A percentile compares a stretch with the other conserved stretches of the same genome.
Conservation (phyloP, 2,329 filamentous ascomycete genomes). For the Eutypa lata region DNA sequence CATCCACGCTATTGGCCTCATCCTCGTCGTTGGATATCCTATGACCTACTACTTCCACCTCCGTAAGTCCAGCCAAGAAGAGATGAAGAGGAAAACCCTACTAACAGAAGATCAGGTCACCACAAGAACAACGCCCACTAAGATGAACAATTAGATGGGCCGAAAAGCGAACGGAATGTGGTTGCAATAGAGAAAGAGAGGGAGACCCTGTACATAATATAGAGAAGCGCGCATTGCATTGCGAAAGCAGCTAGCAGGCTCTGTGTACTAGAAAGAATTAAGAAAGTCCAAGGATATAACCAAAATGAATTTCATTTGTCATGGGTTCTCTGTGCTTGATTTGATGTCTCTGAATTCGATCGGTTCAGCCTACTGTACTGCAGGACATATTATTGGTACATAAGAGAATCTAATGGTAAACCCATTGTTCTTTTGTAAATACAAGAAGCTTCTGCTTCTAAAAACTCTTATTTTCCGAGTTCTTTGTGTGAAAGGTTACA, state of each 20-base stretch:
- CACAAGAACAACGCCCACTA: conserved; percentile 99
- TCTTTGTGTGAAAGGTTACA: too few species aligned
- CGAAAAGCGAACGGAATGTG: not conserved
- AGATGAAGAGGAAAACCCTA: conserved; percentile 1
- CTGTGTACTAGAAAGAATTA: conserved; percentile 26
- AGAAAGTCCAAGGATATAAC: conserved; percentile 5
- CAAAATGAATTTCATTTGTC: conserved; percentile 13
- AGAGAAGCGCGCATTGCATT: conserved; percentile 11
- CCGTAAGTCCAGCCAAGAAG: conserved; percentile 59
- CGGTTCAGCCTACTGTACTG: too few species aligned
- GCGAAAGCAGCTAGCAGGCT: conserved; percentile 4
- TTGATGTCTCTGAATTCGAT: too few species aligned
- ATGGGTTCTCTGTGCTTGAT: too few species aligned
- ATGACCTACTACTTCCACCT: conserved; percentile 99
- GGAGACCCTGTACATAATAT: conserved; percentile 26
- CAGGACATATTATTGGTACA: too few species aligned
- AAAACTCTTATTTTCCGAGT: too few species aligned
- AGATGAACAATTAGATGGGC: conserved; percentile 14
- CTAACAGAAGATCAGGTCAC: conserved; percentile 64
- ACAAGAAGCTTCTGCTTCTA: too few species aligned
- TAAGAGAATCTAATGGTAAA: too few species aligned
- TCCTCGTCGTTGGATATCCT: conserved; percentile 83
- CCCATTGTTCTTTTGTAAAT: too few species aligned
- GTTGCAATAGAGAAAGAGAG: conserved; percentile 5
- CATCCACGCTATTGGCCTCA: conserved; percentile 75